phyloP scores from a whole-genome alignment of 1,139 yeast genomes.

The Yamadazyma epiphylla region DNA sequence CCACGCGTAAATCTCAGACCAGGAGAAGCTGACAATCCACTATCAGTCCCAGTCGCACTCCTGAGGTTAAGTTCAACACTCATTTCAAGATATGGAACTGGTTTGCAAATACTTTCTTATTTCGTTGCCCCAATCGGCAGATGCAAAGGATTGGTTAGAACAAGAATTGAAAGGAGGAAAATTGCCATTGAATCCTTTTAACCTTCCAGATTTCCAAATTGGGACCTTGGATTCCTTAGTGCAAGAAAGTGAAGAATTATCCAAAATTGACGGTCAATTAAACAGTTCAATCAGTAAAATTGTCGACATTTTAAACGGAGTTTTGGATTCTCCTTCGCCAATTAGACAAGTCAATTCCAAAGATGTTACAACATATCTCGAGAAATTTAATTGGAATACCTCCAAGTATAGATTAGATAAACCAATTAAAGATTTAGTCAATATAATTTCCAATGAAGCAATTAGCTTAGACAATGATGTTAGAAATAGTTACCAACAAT shows the following conservation, averaged over 20 bases:
- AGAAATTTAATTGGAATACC: conserved; percentile 80
- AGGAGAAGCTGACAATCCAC: too few relatives aligned
- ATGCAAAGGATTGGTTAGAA: conserved; percentile 43
- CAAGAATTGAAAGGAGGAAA: conserved; percentile 42
- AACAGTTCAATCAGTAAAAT: conserved; percentile 66
- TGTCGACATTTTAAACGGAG: conserved; percentile 60
- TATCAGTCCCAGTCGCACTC: too few relatives aligned
- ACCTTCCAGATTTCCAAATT: conserved; percentile 85
- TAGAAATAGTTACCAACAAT: conserved; percentile 61
- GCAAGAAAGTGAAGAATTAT: conserved; percentile 84
- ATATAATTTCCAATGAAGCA: conserved; percentile 71
- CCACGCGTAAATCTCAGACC: too few relatives aligned
- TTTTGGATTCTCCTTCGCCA: conserved; percentile 37
- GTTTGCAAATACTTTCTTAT: conserved; percentile 40
- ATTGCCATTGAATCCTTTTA: conserved; percentile 40
- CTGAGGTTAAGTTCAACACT: conserved; percentile 1
- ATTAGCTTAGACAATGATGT: conserved; percentile 80
- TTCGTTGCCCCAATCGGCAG: conserved; percentile 50
- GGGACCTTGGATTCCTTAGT: conserved; percentile 93
- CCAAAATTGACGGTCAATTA: conserved; percentile 75
- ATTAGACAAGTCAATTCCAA: conserved; percentile 38
- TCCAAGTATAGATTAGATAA: conserved; percentile 83
- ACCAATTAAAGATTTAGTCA: conserved; percentile 72
- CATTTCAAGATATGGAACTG: conserved; percentile 10
- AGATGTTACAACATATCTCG: conserved; percentile 59